Conservation (phyloP, 768 basidiomycete species). For the Mycena alexandri region DNA sequence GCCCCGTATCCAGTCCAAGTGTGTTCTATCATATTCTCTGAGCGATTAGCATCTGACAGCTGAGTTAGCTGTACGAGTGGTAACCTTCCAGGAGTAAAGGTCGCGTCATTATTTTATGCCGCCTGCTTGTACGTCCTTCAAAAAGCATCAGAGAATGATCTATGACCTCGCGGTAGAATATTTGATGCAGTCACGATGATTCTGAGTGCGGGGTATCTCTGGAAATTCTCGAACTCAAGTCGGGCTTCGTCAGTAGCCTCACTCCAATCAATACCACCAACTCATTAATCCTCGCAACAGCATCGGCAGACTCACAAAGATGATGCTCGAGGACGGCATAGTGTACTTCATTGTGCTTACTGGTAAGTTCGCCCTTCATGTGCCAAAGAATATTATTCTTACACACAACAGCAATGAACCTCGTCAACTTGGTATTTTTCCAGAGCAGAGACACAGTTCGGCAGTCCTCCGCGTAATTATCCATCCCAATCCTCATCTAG, state of each 20-base stretch:
- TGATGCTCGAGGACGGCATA: slow-evolving; percentile 29
- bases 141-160: background rate
- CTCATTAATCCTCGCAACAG: background rate
- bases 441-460: slow-evolving; percentile 18
- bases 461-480: slow-evolving; percentile 22
- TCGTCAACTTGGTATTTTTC: slow-evolving; percentile 28
- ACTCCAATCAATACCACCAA: no score
- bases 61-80: slow-evolving; percentile 7
- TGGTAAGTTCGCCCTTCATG: background rate
- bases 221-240: slow-evolving; percentile 28
- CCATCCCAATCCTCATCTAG: background rate
- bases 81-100: slow-evolving; percentile 17
- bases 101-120: slow-evolving; percentile 19
- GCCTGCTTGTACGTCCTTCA: slow-evolving; percentile 22
- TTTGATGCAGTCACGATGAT: slow-evolving; percentile 24
- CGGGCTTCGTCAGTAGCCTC: slow-evolving; percentile 18
- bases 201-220: slow-evolving; percentile 16
- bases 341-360: slow-evolving; percentile 28
- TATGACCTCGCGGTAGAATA: background rate
- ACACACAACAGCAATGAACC: slow-evolving; percentile 24
- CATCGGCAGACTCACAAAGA: slow-evolving; percentile 16
- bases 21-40: background rate
- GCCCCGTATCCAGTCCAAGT: no score
- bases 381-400: background rate
- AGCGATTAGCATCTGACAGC: background rate